Conservation (phyloP, 495 filamentous ascomycete species). For the Tuber magnatum region DNA sequence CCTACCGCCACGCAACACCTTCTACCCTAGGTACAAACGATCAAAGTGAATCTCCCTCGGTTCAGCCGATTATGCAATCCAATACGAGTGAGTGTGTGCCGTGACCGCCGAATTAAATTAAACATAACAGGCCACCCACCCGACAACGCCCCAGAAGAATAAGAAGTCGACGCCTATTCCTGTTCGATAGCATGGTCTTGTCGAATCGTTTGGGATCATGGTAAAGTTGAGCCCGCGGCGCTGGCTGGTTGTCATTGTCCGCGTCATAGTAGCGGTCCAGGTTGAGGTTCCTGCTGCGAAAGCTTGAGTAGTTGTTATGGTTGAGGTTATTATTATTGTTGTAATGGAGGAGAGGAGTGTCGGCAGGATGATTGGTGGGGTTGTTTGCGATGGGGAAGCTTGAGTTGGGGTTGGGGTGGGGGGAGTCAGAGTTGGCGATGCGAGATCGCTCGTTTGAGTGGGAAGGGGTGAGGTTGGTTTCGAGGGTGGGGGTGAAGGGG, state of each 20-base stretch:
- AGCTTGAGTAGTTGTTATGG: background rate
- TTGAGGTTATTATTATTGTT: background rate
- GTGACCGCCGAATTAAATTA: background rate
- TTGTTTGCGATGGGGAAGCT: background rate
- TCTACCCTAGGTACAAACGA: background rate
- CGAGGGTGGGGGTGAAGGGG: constrained; percentile 61
- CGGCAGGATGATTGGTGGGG: background rate
- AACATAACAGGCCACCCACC: background rate
- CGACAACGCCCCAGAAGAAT: background rate
- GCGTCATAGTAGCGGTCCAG: background rate
- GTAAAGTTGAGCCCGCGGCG: background rate
- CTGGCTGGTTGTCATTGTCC: background rate
- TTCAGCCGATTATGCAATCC: background rate
- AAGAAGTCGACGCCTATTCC: background rate
- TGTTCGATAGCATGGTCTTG: background rate
- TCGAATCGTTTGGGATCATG: background rate
- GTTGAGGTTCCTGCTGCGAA: background rate
- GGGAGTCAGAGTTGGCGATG: background rate
- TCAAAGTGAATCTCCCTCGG: background rate
- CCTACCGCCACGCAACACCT: background rate
- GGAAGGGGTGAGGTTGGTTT: constrained; percentile 84
- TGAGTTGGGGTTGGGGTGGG: background rate
- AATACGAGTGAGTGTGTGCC: background rate
- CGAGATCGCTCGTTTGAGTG: background rate
- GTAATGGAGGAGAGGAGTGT: background rate